Conservation (phyloP, 2,329 filamentous ascomycete species). For the Aureobasidium sp. region DNA sequence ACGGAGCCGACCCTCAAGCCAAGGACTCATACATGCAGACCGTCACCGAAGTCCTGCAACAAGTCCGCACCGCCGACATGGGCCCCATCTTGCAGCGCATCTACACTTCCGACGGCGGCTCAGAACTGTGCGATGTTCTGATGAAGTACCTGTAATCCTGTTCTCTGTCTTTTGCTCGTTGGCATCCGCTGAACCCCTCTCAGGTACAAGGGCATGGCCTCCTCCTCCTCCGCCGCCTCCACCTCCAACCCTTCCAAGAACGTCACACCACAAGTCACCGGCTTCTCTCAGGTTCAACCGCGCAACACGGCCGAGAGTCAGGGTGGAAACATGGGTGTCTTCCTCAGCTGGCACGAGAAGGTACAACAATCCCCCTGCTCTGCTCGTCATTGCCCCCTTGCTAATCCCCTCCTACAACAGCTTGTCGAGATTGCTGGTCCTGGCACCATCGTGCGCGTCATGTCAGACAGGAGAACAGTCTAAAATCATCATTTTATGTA, state of each 20-base stretch:
- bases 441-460: slow-evolving; percentile 82
- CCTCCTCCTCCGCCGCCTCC: slow-evolving; percentile 26
- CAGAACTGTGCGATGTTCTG: slow-evolving; percentile 80
- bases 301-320: slow-evolving; percentile 58
- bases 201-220: slow-evolving; percentile 84
- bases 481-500: slow-evolving; percentile 36
- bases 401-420: slow-evolving; percentile 28
- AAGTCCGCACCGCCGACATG: slow-evolving; percentile 95
- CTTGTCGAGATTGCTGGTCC: slow-evolving; percentile 87
- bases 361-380: slow-evolving; percentile 25
- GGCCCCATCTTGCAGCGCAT: slow-evolving; percentile 77
- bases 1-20: slow-evolving; percentile 43
- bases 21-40: slow-evolving; percentile 82
- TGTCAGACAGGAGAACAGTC: slow-evolving; percentile 93
- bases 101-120: slow-evolving; percentile 69
- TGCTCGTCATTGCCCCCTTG: not conserved
- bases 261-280: slow-evolving; percentile 70
- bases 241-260: slow-evolving; percentile 29
- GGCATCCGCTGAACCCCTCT: not conserved
- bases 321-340: slow-evolving; percentile 87
- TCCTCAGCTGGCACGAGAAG: slow-evolving; percentile 98
- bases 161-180: not conserved
- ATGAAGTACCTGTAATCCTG: slow-evolving; percentile 89
- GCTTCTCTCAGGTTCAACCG: slow-evolving; percentile 72
- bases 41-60: slow-evolving; percentile 88